A percentile compares a stretch with the other conserved stretches of the same genome.
Conservation (phyloP, 2,329 filamentous ascomycete genomes). For the Microcyclospora tardicrescens region DNA sequence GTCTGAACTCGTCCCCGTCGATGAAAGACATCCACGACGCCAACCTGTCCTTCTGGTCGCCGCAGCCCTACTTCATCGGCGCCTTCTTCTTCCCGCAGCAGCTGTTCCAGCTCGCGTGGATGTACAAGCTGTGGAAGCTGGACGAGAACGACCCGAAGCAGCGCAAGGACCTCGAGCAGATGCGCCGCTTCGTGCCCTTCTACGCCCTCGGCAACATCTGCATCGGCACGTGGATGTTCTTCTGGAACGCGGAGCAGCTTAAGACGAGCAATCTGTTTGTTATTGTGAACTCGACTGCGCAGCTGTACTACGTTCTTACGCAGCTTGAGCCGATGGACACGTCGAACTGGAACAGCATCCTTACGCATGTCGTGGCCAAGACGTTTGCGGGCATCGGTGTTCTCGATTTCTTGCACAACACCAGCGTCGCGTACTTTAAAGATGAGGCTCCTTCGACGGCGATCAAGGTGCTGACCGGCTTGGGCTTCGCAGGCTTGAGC, state of each 20-base stretch:
- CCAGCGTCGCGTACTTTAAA: slow-evolving; percentile 42
- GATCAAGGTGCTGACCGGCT: slow-evolving; percentile 40
- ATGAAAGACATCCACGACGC: slow-evolving; percentile 48
- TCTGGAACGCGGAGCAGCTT: slow-evolving; percentile 44
- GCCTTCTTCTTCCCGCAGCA: slow-evolving; percentile 51
- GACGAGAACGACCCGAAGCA: slow-evolving; percentile 28
- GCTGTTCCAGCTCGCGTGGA: slow-evolving; percentile 44
- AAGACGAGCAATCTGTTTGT: slow-evolving; percentile 44
- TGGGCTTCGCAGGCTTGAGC: slow-evolving; percentile 41
- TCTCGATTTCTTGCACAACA: slow-evolving; percentile 47
- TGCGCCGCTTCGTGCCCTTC: slow-evolving; percentile 42
- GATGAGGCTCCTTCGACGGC: slow-evolving; percentile 32
- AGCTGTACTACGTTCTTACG: slow-evolving; percentile 42
- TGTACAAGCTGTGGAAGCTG: slow-evolving; percentile 42
- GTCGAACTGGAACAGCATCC: slow-evolving; percentile 36
- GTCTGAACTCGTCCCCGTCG: slow-evolving; percentile 42
- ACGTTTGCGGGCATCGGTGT: slow-evolving; percentile 49
- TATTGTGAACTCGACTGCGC: slow-evolving; percentile 40
- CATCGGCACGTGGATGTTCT: slow-evolving; percentile 51
- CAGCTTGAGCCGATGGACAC: slow-evolving; percentile 38
- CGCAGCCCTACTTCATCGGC: slow-evolving; percentile 46
- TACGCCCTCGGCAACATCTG: slow-evolving; percentile 46
- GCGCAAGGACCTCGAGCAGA: slow-evolving; percentile 33
- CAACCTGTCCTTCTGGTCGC: slow-evolving; percentile 47
- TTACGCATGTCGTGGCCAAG: slow-evolving; percentile 46